A percentile compares a stretch with the other conserved stretches of the same genome.
Conservation (phyloP, 345 rosid genomes). For the Corymbia maculata region DNA sequence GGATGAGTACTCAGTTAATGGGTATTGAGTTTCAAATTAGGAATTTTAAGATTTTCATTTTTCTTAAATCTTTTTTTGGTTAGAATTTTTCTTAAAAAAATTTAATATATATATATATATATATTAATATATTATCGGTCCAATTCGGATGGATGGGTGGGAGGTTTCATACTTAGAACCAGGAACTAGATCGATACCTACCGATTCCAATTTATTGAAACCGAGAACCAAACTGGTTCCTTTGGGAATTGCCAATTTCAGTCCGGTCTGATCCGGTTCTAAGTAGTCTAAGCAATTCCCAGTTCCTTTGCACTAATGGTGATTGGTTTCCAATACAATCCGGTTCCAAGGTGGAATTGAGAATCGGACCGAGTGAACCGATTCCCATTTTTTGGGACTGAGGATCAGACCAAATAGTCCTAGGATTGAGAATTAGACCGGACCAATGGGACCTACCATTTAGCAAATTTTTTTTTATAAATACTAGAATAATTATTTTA, state of each 20-base stretch:
- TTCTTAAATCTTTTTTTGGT: not conserved
- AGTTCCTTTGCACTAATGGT: not conserved
- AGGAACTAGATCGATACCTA: not conserved
- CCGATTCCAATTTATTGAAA: not conserved
- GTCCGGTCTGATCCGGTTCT: not conserved
- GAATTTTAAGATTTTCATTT: not conserved
- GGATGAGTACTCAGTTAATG: not conserved
- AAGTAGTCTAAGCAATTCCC: not conserved
- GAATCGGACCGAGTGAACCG: no score
- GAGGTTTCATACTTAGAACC: not conserved
- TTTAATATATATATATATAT: no score
- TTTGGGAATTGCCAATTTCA: not conserved
- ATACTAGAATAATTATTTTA: no score
- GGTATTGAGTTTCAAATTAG: not conserved
- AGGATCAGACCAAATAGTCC: no score
- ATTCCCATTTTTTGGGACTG: no score
- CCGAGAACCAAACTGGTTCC: not conserved
- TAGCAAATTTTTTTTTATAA: no score
- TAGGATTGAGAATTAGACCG: no score
- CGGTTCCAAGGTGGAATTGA: no score
- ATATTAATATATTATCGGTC: no score
- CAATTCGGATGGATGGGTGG: not conserved
- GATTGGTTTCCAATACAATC: no score
- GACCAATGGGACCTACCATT: no score
- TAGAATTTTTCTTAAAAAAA: not conserved